Base-by-base conservation (phyloP, 164 flowering plant species). In the Piper longum region DNA sequence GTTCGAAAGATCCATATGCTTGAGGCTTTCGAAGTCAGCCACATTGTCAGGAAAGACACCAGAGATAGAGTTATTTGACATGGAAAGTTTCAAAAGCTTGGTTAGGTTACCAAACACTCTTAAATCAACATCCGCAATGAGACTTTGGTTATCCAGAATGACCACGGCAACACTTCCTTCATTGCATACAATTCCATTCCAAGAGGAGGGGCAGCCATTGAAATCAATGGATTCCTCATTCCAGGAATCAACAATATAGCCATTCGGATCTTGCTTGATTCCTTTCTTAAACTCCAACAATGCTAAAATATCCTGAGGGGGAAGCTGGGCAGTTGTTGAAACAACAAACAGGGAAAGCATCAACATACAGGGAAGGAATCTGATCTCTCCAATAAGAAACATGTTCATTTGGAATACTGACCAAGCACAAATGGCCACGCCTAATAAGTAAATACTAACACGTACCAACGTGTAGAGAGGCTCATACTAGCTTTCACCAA, bases 121-220 rank as follows among this genome's bases (percentile, higher is more conserved):
- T 70, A 95, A 79, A 70, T 95, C 96, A 2, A 66, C 89, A 71
- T 79, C 85, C 18, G 85, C 97, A 39, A 96, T 78, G 19, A 95
- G 78, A 56, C 81, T 77, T 18, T 83, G 70, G 54, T 81, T 73
- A 67, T 91, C 87, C 41, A 95, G 87, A 14, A 86, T 79, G 70
- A 95, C 85, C 36, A 82, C 96, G 13, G 96, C 96, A 66, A 95
- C 91, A 70, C 77, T 81, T 13, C 78, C 88, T 56, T 85, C 86
- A 69, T 83, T 86, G 62, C 99, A 95, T 48, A 91, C 83, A 67
- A 95, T 80, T 18, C 99, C 99, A 81, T 89, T 87, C 99, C 97
- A 91, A 16, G 97, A 88, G 14, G 96, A 83, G 65, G 99, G 99
- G 70, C 97, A 91, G 7, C 97, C 96, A 76, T 91, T 80, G 65